A percentile compares a stretch with the other conserved stretches of the same genome.
Conservation (phyloP, 2,329 filamentous ascomycete genomes). For the Exserohilum rostratum region DNA sequence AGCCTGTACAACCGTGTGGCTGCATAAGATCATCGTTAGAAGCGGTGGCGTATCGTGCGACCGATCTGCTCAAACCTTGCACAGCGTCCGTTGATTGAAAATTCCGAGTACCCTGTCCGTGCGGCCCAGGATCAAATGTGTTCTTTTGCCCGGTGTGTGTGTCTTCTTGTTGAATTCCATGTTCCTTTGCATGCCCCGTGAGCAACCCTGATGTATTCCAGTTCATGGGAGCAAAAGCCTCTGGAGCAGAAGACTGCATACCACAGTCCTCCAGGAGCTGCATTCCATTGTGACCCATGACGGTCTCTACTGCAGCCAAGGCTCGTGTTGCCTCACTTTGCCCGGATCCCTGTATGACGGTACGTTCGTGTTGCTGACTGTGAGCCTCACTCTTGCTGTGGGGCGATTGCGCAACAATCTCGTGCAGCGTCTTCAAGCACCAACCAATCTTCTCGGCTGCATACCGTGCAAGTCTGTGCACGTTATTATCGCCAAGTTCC, state of each 20-base stretch:
- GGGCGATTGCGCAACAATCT: constrained; percentile 13
- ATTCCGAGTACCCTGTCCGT: constrained; percentile 7
- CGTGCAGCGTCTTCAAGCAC: constrained; percentile 31
- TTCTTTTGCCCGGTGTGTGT: not conserved
- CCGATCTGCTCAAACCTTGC: constrained; percentile 19
- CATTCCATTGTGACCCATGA: constrained; percentile 58
- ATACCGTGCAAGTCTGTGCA: constrained; percentile 54
- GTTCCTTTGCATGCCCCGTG: constrained; percentile 17
- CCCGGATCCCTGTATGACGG: constrained; percentile 13
- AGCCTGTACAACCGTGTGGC: constrained; percentile 32
- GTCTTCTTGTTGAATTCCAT: not conserved
- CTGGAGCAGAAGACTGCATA: constrained; percentile 46
- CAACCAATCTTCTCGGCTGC: constrained; percentile 51
- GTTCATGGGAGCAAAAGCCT: constrained; percentile 42
- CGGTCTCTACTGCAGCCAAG: constrained; percentile 38
- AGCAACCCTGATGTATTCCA: constrained; percentile 27
- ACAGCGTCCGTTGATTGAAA: constrained; percentile 25
- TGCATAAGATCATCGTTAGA: constrained; percentile 20
- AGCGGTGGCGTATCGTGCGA: constrained; percentile 22
- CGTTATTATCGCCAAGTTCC: constrained; percentile 50
- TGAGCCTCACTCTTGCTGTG: constrained; percentile 11
- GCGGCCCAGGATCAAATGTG: not conserved
- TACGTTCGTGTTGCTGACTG: constrained; percentile 3
- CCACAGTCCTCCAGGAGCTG: constrained; percentile 55
- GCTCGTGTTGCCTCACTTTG: constrained; percentile 21